Conservation (phyloP, 768 basidiomycete genomes). For the Piloderma croceum region DNA sequence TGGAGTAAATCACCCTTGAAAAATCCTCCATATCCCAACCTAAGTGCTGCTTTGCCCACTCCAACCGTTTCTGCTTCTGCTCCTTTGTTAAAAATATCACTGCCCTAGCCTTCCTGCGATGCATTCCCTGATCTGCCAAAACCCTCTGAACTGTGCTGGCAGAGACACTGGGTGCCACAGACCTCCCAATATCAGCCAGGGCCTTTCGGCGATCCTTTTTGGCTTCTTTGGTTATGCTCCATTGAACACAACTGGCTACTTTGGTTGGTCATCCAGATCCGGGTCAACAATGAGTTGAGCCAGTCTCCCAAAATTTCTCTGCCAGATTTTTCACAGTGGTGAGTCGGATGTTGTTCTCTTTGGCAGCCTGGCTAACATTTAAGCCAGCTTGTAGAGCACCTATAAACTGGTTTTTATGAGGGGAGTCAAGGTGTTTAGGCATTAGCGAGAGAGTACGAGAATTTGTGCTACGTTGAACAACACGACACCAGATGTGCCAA, state of each 20-base stretch:
- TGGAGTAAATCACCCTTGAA: conserved; percentile 25
- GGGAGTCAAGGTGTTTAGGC: conserved; percentile 4
- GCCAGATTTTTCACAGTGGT: not conserved
- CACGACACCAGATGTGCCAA: too few species aligned
- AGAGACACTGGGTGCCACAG: conserved; percentile 4
- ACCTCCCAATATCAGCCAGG: conserved; percentile 17
- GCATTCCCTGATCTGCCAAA: conserved; percentile 14
- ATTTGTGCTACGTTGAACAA: too few species aligned
- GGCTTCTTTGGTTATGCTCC: conserved; percentile 11
- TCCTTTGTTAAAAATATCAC: conserved; percentile 19
- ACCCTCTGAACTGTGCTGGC: conserved; percentile 12
- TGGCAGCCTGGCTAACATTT: not conserved
- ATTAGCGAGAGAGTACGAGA: too few species aligned
- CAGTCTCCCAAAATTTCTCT: not conserved
- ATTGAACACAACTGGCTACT: conserved; percentile 8
- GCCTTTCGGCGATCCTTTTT: conserved; percentile 14
- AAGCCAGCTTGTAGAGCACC: conserved; percentile 5
- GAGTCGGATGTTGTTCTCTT: conserved; percentile 1
- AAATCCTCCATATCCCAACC: conserved; percentile 12
- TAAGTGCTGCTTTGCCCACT: conserved; percentile 14
- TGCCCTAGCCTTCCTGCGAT: conserved; percentile 17
- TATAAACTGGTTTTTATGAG: conserved; percentile 3
- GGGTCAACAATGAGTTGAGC: not conserved
- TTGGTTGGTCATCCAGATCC: conserved; percentile 14
- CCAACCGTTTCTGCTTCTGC: conserved; percentile 12